These are phyloP conservation scores for Gremmenia infestans DNA, from an alignment of 2,329 filamentous ascomycete species.

Conservation along the genomic window DNA sequence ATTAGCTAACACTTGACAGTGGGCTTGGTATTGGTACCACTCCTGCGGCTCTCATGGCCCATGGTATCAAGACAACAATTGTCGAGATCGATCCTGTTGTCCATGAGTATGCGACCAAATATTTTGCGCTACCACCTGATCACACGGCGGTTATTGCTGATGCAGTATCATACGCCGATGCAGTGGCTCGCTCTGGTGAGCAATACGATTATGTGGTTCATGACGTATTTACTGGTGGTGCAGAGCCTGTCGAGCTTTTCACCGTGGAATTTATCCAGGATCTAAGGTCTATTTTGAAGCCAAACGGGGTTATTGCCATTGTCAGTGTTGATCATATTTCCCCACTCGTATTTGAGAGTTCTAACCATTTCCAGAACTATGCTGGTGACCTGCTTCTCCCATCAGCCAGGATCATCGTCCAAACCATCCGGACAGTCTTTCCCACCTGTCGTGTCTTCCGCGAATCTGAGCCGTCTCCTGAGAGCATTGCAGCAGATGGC, in stretches of 20 bases:
- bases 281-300: constrained; percentile 65
- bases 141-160: constrained; percentile 79
- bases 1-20: constrained; percentile 39
- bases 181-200: constrained; percentile 36
- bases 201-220: constrained; percentile 91
- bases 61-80: constrained; percentile 88
- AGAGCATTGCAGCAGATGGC: constrained; percentile 42
- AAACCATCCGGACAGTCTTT: constrained; percentile 78
- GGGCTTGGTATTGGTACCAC: constrained; percentile 91
- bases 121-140: constrained; percentile 74
- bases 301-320: constrained; percentile 81
- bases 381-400: constrained; percentile 80
- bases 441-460: constrained; percentile 89
- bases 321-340: constrained; percentile 42
- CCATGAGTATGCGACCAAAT: constrained; percentile 73
- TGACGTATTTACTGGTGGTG: constrained; percentile 95
- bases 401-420: constrained; percentile 70
- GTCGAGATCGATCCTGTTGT: constrained; percentile 93
- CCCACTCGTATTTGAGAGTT: neutral
- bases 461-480: constrained; percentile 54
- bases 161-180: constrained; percentile 64
- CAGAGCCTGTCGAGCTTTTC: constrained; percentile 84
- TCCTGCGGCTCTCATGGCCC: constrained; percentile 77
- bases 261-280: constrained; percentile 76
- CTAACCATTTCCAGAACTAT: constrained; percentile 65